Conservation (phyloP, 495 filamentous ascomycete genomes). For the Hypoxylon cercidicola region DNA sequence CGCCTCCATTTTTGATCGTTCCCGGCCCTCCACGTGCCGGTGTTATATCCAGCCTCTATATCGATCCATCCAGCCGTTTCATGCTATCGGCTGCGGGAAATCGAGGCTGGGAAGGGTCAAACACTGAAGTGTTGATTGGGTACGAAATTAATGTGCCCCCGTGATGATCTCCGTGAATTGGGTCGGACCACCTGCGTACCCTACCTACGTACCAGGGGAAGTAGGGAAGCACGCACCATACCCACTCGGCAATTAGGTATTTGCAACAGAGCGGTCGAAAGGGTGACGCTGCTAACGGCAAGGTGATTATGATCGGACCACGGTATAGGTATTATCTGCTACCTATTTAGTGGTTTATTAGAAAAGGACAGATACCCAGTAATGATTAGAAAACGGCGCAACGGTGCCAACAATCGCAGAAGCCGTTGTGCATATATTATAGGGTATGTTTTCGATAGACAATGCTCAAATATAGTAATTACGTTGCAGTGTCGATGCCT, state of each 20-base stretch:
- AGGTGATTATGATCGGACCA: too few relatives aligned
- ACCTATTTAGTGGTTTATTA: not conserved
- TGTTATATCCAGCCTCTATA: constrained; percentile 82
- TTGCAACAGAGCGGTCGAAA: too few relatives aligned
- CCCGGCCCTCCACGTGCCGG: constrained; percentile 90
- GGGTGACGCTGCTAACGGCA: too few relatives aligned
- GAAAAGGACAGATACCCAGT: constrained; percentile 25
- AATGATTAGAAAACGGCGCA: constrained; percentile 26
- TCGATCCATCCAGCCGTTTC: constrained; percentile 88
- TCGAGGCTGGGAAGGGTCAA: constrained; percentile 93
- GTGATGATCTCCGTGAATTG: not conserved
- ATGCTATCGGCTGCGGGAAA: constrained; percentile 93
- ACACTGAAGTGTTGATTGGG: constrained; percentile 89
- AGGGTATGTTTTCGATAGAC: too few relatives aligned
- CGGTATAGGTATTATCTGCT: not conserved
- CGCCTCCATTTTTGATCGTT: constrained; percentile 92
- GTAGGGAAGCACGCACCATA: not conserved
- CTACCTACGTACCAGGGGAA: not conserved
- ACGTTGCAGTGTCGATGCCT: too few relatives aligned
- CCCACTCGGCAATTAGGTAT: not conserved
- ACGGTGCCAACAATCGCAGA: not conserved
- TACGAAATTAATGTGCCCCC: constrained; percentile 77
- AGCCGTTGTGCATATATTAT: not conserved
- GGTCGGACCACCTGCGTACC: not conserved
- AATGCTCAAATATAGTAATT: too few relatives aligned